Percentiles rank a stretch among this genome's conserved stretches.
Evolutionary conservation across 768 basidiomycete genomes (phyloP).

Genomic region (Suillus sp.): DNA sequence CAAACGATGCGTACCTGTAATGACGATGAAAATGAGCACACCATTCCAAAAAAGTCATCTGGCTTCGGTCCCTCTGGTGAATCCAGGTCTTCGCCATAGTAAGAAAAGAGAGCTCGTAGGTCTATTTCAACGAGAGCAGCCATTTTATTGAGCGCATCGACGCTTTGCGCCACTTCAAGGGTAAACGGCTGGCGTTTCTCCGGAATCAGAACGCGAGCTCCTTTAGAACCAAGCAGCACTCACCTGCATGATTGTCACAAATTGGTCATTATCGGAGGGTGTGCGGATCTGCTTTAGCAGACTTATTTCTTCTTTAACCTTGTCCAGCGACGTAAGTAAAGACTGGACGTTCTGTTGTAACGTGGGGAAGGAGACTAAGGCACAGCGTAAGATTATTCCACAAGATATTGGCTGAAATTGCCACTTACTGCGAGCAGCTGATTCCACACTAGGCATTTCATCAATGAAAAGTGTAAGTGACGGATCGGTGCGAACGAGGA

Average conservation of each 20-base stretch:
- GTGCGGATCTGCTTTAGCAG: constrained; percentile 37
- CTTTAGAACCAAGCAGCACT: background rate
- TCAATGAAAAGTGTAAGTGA: constrained; percentile 71
- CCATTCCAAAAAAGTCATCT: constrained; percentile 80
- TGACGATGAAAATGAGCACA: constrained; percentile 73
- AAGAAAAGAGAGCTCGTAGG: constrained; percentile 58
- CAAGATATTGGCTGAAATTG: background rate
- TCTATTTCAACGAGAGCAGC: constrained; percentile 58
- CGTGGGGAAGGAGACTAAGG: constrained; percentile 71
- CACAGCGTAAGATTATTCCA: background rate
- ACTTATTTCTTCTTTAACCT: constrained; percentile 58
- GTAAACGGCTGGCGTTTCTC: constrained; percentile 48
- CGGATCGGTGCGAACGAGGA: constrained; percentile 69
- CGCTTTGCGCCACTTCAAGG: constrained; percentile 46
- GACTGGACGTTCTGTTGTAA: constrained; percentile 60
- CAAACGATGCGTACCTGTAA: constrained; percentile 52
- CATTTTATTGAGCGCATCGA: constrained; percentile 70
- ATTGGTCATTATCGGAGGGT: constrained; percentile 54
- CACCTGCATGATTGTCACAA: constrained; percentile 72
- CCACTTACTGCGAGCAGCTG: constrained; percentile 71
- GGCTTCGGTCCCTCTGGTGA: constrained; percentile 66
- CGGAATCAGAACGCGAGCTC: background rate
- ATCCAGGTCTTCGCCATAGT: constrained; percentile 78
- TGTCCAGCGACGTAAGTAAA: constrained; percentile 56
- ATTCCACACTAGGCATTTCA: constrained; percentile 79